Evolutionary conservation across 306 rosid genomes (phyloP).

Genomic region (Corylus heterophylla): DNA sequence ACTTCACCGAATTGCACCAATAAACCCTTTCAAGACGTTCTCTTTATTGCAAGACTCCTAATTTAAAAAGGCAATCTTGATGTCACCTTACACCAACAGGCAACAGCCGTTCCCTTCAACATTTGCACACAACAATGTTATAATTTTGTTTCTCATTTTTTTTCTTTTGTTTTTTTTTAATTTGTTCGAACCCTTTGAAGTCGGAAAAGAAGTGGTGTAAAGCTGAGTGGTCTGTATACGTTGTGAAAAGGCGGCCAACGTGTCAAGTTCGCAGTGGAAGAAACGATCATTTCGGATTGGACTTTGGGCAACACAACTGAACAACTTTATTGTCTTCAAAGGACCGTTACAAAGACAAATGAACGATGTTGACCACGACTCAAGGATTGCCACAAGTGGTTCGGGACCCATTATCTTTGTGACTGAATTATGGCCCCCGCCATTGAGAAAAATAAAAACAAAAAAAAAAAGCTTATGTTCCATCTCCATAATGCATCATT

Average conservation of each 20-base stretch:
- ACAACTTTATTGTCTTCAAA: constrained; percentile 14
- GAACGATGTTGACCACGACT: background rate
- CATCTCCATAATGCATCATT: background rate
- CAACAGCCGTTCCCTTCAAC: too few relatives aligned
- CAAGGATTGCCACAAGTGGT: background rate
- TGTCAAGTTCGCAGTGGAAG: background rate
- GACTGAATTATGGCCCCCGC: background rate
- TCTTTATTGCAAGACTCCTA: too few relatives aligned
- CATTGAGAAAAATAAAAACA: too few relatives aligned
- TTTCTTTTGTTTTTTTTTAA: background rate
- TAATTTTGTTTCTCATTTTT: too few relatives aligned
- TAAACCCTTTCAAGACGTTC: too few relatives aligned
- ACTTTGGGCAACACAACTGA: constrained; percentile 30
- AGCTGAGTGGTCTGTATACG: background rate
- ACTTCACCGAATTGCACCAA: too few relatives aligned
- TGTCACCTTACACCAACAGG: too few relatives aligned
- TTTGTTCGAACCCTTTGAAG: background rate
- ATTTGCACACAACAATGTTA: too few relatives aligned
- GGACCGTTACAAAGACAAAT: background rate
- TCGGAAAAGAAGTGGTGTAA: background rate
- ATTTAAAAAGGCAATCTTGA: too few relatives aligned
- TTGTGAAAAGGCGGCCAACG: background rate
- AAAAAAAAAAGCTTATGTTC: background rate
- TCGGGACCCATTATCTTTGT: background rate
- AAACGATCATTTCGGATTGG: constrained; percentile 17